Base-by-base conservation (phyloP, 208 protist genomes). In the Vickermania ingenoplastis region DNA sequence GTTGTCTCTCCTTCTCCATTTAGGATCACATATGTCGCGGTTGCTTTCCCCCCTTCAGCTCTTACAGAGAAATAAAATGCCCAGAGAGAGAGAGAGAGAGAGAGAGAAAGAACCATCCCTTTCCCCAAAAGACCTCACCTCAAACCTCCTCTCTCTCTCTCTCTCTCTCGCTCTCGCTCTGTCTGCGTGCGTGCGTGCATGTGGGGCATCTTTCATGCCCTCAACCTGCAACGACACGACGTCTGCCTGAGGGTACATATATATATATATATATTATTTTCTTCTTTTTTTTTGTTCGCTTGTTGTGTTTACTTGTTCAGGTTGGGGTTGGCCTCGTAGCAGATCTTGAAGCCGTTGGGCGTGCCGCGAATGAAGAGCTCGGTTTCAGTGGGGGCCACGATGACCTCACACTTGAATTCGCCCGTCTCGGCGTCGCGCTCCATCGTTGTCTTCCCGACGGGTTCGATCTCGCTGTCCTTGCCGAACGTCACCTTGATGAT, bases 271-370 rank as follows among this genome's bases (percentile, higher is more conserved):
- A n/a, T 45, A 45, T 45, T 45, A 45, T 45, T 45, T n/a, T 45
- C 36, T 45, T 17, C 17, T 45, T 45, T 45, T 7, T 54, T 49
- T 30, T 21, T 58, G 53, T 3, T 41, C 3, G 2, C 23, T 11
- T 5, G 31, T 5, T 2, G 26, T 3, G 17, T 21, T 21, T 27
- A 59, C 3, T 63, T 27, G 2, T 28, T 28, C 30, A 70, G 63
- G 48, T 78, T 74, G 22, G 79, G 79, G 61, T 82, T 78, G 24
- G 83, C 83, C 66, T 83, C 75, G 60, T 83, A 88, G 69, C 68
- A 75, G 60, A 87, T 82, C 73, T 88, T 91, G 81, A 81, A 91
- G 61, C 81, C 81, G 61, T 89, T 89, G 48, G 76, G 75, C 57
- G 71, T 68, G 7, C 85, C 85, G 62, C 84, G 67, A 54, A 92